A percentile compares a stretch with the other conserved stretches of the same genome.
These are phyloP conservation scores for Ailanthus altissimus DNA, from an alignment of 345 rosid genomes.

Conservation along the genomic window DNA sequence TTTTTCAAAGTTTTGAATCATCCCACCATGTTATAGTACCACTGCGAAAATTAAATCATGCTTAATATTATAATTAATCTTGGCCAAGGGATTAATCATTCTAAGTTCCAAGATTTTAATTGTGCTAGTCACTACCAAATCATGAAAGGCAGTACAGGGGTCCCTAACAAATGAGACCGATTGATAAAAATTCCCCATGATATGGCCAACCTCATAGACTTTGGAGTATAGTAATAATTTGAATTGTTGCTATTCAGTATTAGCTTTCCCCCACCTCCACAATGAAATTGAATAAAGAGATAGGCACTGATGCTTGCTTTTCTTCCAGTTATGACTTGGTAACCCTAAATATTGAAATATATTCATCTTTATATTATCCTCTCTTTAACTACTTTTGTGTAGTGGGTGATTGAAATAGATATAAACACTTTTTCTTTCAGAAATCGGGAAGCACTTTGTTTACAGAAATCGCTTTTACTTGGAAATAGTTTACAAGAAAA, in stretches of 20 bases:
- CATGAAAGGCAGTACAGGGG: conserved; percentile 26
- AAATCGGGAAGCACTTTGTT: background rate
- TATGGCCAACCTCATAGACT: conserved; percentile 26
- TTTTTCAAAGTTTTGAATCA: background rate
- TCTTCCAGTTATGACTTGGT: background rate
- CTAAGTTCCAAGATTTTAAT: conserved; percentile 21
- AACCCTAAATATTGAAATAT: background rate
- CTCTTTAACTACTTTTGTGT: background rate
- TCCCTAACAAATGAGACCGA: conserved; percentile 25
- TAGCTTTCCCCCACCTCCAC: conserved; percentile 16
- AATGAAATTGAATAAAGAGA: conserved; percentile 6
- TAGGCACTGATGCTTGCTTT: background rate
- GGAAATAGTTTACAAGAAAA: background rate
- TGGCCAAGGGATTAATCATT: conserved; percentile 24
- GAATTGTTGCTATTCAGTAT: conserved; percentile 5
- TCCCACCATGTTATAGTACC: conserved; percentile 9
- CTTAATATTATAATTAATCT: background rate
- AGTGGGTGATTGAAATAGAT: background rate
- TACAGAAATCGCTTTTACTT: background rate
- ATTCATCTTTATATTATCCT: background rate
- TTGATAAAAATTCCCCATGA: conserved; percentile 4
- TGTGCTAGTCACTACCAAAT: background rate
- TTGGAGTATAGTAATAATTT: conserved; percentile 29
- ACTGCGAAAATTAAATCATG: background rate
- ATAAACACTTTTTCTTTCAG: background rate